These are phyloP conservation scores for Venturiaceae sp. DNA, from an alignment of 2,329 filamentous ascomycete genomes.

Conservation along the genomic window DNA sequence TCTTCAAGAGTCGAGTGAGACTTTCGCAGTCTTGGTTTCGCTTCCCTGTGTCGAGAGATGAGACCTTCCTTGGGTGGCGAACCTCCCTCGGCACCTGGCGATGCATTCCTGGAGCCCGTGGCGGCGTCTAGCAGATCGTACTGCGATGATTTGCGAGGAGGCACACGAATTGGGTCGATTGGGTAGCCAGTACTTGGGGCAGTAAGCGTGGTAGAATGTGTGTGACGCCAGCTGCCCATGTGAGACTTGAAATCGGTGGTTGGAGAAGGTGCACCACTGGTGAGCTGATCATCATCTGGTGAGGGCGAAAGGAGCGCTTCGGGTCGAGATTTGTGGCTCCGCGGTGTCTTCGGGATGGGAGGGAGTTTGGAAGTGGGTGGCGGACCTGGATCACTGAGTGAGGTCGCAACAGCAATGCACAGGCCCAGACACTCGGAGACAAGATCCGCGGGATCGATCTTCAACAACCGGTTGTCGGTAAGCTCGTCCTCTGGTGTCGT, in stretches of 20 bases:
- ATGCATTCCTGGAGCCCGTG: not conserved
- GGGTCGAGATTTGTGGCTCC: not conserved
- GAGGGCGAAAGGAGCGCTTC: constrained; percentile 16
- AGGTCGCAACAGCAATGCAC: constrained; percentile 36
- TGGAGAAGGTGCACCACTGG: constrained; percentile 14
- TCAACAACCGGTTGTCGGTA: constrained; percentile 69
- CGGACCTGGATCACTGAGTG: constrained; percentile 35
- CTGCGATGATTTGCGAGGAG: not conserved
- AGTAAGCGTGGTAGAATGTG: constrained; percentile 36
- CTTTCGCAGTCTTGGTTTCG: not conserved
- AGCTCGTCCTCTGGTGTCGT: constrained; percentile 73
- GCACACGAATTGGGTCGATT: not conserved
- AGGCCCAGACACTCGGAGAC: constrained; percentile 70
- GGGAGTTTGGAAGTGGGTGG: constrained; percentile 37
- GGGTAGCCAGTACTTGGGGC: not conserved
- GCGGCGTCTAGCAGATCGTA: not conserved
- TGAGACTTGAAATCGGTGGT: constrained; percentile 12
- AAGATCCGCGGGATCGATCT: constrained; percentile 69
- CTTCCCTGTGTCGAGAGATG: not conserved
- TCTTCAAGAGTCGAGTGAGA: not conserved
- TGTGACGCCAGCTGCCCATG: constrained; percentile 43
- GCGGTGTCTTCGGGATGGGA: constrained; percentile 26
- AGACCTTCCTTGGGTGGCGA: not conserved
- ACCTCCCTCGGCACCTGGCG: not conserved
- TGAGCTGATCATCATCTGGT: constrained; percentile 20